phyloP scores from a whole-genome alignment of 2,329 filamentous ascomycete species.

The Aureobasidium sp. region DNA sequence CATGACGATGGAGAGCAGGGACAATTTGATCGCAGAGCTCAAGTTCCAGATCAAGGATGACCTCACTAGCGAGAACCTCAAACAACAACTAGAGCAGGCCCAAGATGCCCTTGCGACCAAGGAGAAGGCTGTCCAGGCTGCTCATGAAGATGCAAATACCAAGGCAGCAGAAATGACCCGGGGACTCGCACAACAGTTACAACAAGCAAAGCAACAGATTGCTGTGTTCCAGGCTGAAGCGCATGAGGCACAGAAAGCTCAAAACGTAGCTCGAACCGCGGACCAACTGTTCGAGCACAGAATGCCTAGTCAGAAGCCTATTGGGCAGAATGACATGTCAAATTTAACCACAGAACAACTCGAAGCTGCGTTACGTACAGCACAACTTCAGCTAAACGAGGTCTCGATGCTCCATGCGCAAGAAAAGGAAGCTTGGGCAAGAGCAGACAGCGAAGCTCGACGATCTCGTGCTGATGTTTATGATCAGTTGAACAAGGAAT shows the following conservation, averaged over 20 bases:
- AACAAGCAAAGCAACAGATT: slow-evolving; percentile 5
- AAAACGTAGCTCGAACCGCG: too few species aligned
- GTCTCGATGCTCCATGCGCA: slow-evolving; percentile 19
- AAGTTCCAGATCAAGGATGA: neutral
- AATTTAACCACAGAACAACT: neutral
- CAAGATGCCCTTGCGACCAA: neutral
- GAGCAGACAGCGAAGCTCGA: neutral
- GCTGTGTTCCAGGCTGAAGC: slow-evolving; percentile 13
- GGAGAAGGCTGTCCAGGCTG: neutral
- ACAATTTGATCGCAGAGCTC: neutral
- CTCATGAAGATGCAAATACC: neutral
- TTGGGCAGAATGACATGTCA: neutral
- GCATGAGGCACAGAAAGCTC: neutral
- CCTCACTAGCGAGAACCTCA: neutral
- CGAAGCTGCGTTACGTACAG: neutral
- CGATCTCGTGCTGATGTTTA: neutral
- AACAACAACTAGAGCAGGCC: slow-evolving; percentile 2
- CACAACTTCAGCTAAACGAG: slow-evolving; percentile 13
- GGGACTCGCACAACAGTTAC: neutral
- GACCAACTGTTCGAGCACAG: too few species aligned
- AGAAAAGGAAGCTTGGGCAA: slow-evolving; percentile 1
- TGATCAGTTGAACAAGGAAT: neutral
- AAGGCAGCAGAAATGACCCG: slow-evolving; percentile 11
- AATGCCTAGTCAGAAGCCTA: too few species aligned
- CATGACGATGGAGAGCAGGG: neutral